These are phyloP conservation scores for Prunus padus DNA, from an alignment of 306 rosid genomes.

Conservation along the genomic window DNA sequence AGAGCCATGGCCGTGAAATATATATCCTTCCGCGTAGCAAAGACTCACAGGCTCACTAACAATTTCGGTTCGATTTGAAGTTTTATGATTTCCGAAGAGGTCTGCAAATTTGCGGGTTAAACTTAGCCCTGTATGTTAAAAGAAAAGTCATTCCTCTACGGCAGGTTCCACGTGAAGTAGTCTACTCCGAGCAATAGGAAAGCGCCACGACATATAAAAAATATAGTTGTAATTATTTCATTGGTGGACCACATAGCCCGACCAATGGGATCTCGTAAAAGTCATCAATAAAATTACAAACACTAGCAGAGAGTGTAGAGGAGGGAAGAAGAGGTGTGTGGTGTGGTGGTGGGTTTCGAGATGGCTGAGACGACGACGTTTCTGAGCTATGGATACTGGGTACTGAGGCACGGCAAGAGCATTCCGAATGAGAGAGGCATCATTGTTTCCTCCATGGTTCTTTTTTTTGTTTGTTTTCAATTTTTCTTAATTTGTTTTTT, in stretches of 20 bases:
- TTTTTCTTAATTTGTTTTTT: not conserved
- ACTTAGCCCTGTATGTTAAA: not conserved
- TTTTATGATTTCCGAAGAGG: not conserved
- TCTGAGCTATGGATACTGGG: conserved; percentile 61
- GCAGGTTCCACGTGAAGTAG: not conserved
- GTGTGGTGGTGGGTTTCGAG: not conserved
- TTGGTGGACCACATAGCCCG: not conserved
- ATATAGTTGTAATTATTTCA: not conserved
- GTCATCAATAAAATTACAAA: not conserved
- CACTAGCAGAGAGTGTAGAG: not conserved
- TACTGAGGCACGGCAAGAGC: conserved; percentile 89
- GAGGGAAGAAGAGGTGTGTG: not conserved
- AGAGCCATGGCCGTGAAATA: conserved; percentile 45
- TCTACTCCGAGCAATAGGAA: accelerated
- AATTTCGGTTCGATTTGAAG: conserved; percentile 2
- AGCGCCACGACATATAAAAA: not conserved
- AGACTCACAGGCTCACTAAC: not conserved
- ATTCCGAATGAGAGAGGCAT: conserved; percentile 82
- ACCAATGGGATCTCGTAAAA: not conserved
- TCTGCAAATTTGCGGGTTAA: conserved; percentile 16
- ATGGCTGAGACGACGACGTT: conserved; percentile 45
- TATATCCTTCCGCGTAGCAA: not conserved
- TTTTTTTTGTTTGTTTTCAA: not conserved
- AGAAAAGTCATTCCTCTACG: not conserved
- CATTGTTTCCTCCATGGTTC: conserved; percentile 74